phyloP scores from a whole-genome alignment of 169 alveolate genomes.

The Babesia bigemina region DNA sequence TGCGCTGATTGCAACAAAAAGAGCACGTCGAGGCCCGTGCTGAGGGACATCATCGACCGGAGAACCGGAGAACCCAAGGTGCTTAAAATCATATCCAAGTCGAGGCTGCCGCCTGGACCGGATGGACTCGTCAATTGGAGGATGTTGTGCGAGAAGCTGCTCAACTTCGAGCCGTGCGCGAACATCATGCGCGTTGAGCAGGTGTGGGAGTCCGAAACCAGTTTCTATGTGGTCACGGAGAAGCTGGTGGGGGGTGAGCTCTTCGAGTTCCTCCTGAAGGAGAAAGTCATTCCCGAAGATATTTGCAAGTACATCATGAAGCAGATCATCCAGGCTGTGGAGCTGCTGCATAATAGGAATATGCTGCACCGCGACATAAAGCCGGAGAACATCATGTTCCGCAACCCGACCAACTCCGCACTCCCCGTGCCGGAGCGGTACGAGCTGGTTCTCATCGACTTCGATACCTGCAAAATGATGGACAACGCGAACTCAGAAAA shows the following conservation, averaged over 20 bases:
- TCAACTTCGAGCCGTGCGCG: conserved; percentile 80
- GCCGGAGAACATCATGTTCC: conserved; percentile 85
- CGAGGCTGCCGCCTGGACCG: conserved; percentile 73
- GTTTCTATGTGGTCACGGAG: conserved; percentile 84
- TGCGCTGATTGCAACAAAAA: conserved; percentile 59
- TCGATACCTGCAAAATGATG: conserved; percentile 82
- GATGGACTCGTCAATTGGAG: conserved; percentile 79
- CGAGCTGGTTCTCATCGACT: conserved; percentile 80
- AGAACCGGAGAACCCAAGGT: conserved; percentile 73
- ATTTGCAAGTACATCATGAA: conserved; percentile 85
- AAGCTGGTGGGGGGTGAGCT: conserved; percentile 88
- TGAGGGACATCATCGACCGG: conserved; percentile 73
- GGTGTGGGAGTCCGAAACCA: conserved; percentile 83
- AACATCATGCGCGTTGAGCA: conserved; percentile 82
- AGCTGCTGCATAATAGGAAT: conserved; percentile 79
- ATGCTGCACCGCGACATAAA: conserved; percentile 84
- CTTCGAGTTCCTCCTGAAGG: conserved; percentile 83
- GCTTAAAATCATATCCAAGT: conserved; percentile 73
- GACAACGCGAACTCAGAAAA: conserved; percentile 67
- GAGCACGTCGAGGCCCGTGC: conserved; percentile 67
- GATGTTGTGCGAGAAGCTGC: conserved; percentile 79
- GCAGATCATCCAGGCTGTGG: conserved; percentile 84
- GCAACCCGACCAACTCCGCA: conserved; percentile 73
- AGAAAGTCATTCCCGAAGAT: conserved; percentile 87
- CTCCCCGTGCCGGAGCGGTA: conserved; percentile 73